Evolutionary conservation across 345 rosid genomes (phyloP).

Genomic region (Excoecaria agallocha): DNA sequence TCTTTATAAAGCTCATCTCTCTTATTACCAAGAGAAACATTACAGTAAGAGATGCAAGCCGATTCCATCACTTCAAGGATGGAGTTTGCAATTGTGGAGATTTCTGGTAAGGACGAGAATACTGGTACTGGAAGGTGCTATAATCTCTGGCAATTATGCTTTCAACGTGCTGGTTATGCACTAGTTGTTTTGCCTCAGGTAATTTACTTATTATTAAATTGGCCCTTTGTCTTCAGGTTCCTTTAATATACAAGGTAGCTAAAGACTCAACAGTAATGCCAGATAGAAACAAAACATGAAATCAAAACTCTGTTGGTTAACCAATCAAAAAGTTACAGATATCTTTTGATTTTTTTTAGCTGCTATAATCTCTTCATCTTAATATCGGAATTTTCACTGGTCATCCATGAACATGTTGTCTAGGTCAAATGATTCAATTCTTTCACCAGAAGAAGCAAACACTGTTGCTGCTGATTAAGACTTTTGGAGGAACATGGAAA

Average conservation of each 20-base stretch:
- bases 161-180: not conserved
- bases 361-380: not conserved
- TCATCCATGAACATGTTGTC: not conserved
- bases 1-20: constrained; percentile 44
- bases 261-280: too few species aligned
- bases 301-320: not conserved
- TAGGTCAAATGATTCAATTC: not conserved
- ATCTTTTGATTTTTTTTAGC: not conserved
- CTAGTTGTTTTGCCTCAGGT: not conserved
- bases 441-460: not conserved
- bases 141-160: not conserved
- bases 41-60: constrained; percentile 32
- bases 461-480: not conserved
- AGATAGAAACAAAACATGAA: too few species aligned
- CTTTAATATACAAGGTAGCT: too few species aligned
- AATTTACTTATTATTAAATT: not conserved
- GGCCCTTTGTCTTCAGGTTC: not conserved
- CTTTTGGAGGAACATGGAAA: not conserved
- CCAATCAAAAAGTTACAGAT: not conserved
- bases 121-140: not conserved
- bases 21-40: constrained; percentile 35
- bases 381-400: not conserved
- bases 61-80: constrained; percentile 33
- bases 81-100: constrained; percentile 33
- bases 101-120: constrained; percentile 21